phyloP scores from a whole-genome alignment of 1,139 yeast genomes.

The Zygosaccharomyces sapae region DNA sequence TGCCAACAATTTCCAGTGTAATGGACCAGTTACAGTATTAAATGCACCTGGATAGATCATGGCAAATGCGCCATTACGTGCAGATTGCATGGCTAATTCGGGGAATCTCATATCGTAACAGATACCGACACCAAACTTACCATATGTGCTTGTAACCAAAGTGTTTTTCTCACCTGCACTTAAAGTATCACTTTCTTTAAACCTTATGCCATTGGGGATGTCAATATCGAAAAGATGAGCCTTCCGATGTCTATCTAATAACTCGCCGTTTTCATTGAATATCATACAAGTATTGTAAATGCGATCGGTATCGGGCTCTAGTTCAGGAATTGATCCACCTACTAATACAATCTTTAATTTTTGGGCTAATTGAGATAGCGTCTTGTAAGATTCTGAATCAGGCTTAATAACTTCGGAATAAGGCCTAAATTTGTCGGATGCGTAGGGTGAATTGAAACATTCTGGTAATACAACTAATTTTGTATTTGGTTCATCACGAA shows the following conservation, averaged over 20 bases:
- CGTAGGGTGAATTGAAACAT: slow-evolving; percentile 93
- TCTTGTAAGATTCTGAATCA: slow-evolving; percentile 52
- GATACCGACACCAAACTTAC: slow-evolving; percentile 82
- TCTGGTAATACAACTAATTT: slow-evolving; percentile 56
- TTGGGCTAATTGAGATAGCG: slow-evolving; percentile 61
- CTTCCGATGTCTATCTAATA: slow-evolving; percentile 83
- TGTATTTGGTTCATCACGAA: slow-evolving; percentile 47
- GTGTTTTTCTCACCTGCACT: slow-evolving; percentile 80
- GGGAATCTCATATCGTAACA: slow-evolving; percentile 93
- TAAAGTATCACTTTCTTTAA: slow-evolving; percentile 73
- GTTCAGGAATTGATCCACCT: slow-evolving; percentile 92
- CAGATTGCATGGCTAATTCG: slow-evolving; percentile 77
- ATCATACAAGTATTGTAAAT: slow-evolving; percentile 80
- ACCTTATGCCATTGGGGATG: slow-evolving; percentile 82
- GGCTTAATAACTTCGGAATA: slow-evolving; percentile 69
- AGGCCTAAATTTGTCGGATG: slow-evolving; percentile 77
- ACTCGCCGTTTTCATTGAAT: slow-evolving; percentile 63
- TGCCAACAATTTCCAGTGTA: slow-evolving; percentile 88
- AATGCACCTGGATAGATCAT: slow-evolving; percentile 95
- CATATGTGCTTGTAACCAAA: slow-evolving; percentile 64
- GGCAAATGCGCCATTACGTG: slow-evolving; percentile 74
- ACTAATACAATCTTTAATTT: slow-evolving; percentile 58
- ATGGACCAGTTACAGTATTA: slow-evolving; percentile 92
- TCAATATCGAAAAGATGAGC: slow-evolving; percentile 88
- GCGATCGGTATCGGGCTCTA: slow-evolving; percentile 49